A percentile compares a stretch with the other conserved stretches of the same genome.
phyloP scores from a whole-genome alignment of 2,329 filamentous ascomycete genomes.

The Bipolaris victoriae region DNA sequence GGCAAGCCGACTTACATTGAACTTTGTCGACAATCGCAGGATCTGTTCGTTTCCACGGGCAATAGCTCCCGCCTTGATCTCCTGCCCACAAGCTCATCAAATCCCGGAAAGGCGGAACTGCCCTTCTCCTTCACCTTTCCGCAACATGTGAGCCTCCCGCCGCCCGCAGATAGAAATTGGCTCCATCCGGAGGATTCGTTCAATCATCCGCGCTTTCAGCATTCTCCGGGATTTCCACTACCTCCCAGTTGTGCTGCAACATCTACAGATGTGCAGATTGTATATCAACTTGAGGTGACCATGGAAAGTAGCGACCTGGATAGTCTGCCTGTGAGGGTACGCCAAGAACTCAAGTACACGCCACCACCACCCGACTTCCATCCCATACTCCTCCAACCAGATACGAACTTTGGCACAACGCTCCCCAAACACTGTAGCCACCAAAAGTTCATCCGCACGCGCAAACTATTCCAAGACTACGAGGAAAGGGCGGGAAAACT shows the following conservation, averaged over 20 bases:
- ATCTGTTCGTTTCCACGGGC: conserved; percentile 29
- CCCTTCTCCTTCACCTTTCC: conserved; percentile 38
- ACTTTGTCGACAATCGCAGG: conserved; percentile 25
- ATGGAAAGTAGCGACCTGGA: conserved; percentile 11
- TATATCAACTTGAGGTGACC: conserved; percentile 27
- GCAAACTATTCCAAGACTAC: conserved; percentile 30
- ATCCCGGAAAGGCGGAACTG: conserved; percentile 31
- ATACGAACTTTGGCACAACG: conserved; percentile 20
- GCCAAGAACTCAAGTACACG: conserved; percentile 19
- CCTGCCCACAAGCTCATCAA: conserved; percentile 24
- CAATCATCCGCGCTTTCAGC: conserved; percentile 34
- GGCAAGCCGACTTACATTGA: conserved; percentile 19
- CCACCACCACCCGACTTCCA: conserved; percentile 25
- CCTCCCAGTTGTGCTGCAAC: conserved; percentile 22
- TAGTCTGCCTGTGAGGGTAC: conserved; percentile 7
- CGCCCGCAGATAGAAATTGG: conserved; percentile 21
- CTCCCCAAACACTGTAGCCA: conserved; percentile 26
- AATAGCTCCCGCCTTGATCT: conserved; percentile 31
- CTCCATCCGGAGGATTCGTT: conserved; percentile 25
- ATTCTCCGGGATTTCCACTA: conserved; percentile 29
- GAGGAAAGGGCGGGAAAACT: conserved; percentile 25
- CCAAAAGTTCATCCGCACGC: conserved; percentile 32
- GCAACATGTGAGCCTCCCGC: conserved; percentile 20
- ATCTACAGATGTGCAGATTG: conserved; percentile 16
- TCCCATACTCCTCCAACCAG: conserved; percentile 22